Percentiles rank a stretch among this genome's conserved stretches.
Evolutionary conservation across 164 flowering plant genomes (phyloP).

Genomic region (Kingdonia uniflora): DNA sequence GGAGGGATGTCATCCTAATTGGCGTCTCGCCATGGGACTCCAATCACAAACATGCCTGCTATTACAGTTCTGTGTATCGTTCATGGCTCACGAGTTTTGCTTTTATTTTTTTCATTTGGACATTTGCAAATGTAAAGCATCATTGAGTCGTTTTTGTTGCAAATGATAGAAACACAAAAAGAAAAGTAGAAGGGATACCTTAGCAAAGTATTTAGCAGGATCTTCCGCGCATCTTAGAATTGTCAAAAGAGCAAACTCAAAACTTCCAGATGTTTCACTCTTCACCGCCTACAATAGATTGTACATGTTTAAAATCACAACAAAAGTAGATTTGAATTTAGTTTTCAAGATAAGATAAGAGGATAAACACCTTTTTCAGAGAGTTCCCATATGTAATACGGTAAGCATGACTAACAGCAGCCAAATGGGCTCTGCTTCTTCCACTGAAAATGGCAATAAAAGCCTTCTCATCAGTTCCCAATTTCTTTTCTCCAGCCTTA

Average conservation of each 20-base stretch:
- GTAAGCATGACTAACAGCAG: constrained; percentile 47
- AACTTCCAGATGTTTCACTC: constrained; percentile 59
- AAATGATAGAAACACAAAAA: not conserved
- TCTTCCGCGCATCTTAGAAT: constrained; percentile 54
- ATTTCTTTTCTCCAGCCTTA: constrained; percentile 61
- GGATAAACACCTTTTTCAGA: constrained; percentile 46
- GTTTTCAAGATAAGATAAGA: not conserved
- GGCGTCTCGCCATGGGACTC: too few relatives aligned
- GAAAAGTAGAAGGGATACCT: constrained; percentile 25
- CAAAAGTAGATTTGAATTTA: not conserved
- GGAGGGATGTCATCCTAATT: too few relatives aligned
- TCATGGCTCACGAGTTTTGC: too few relatives aligned
- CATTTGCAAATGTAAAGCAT: too few relatives aligned
- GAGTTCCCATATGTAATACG: constrained; percentile 30
- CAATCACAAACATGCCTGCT: not conserved
- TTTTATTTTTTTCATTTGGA: too few relatives aligned
- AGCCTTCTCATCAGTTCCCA: constrained; percentile 57
- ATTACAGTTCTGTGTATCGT: too few relatives aligned
- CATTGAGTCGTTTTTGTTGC: too few relatives aligned
- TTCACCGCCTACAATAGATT: constrained; percentile 46
- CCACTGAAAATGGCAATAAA: constrained; percentile 56
- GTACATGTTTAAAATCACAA: not conserved
- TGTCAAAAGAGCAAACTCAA: constrained; percentile 47
- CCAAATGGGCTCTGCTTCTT: constrained; percentile 67
- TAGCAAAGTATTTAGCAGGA: constrained; percentile 58